Evolutionary conservation across 1,139 yeast species (phyloP), one percentile per base, ranked within the genome.

Genomic region (Candida smagusa): DNA sequence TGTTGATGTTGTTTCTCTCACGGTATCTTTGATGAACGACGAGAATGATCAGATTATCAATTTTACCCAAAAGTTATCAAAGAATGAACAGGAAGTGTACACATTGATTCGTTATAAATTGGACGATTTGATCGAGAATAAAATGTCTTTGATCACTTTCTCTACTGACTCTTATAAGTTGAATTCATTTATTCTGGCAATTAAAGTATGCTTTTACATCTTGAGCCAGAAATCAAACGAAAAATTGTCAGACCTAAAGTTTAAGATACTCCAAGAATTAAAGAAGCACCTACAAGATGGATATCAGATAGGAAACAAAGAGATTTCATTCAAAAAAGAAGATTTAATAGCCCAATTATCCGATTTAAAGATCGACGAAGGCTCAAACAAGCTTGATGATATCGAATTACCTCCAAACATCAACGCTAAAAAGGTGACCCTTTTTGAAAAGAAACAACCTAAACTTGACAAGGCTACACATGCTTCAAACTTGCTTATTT

Each of bases 381-480:
- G 28, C 6, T 33, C 35, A 1, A 68, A 68, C 40, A 54, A 47
- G 27, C 45, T 69, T 2, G 74, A 70, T 37, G 51, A 59, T 23
- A 58, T 70, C 19, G 64, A 65, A 35, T 50, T 70, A n/a, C 75
- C 75, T 1, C 61, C 67, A 1, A 55, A 61, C 38, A 62, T 70
- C 8, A 59, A 69, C 44, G 70, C 68, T 1, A 53, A 45, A 13
- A 61, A 58, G 27, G 45, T 68, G 9, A 49, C 56, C 1, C 52
- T 45, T n/a, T 26, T 52, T 8, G 28, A 40, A 3, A 28, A 28
- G 9, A 32, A 34, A 22, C 22, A 35, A 9, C 30, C 24, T 5
- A 22, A 28, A 5, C 22, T 28, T 2, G 36, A 33, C n/a, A 45
- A 38, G 24, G 34, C 30, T 6, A 30, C 40, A 6, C 52, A 54